phyloP scores from a whole-genome alignment of 1,139 yeast genomes.

The Scheffersomyces parashehatae region DNA sequence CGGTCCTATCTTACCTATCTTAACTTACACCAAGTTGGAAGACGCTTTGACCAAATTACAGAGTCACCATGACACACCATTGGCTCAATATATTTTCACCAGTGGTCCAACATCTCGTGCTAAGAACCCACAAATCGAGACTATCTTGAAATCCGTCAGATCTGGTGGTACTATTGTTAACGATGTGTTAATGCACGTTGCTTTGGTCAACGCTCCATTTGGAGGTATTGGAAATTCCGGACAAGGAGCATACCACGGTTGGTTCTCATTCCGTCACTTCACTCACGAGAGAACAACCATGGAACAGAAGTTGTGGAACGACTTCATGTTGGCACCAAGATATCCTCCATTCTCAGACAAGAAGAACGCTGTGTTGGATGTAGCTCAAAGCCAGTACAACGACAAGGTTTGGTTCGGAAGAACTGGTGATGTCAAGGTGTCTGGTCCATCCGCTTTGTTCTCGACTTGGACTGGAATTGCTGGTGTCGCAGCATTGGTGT shows the following conservation, averaged over 20 bases:
- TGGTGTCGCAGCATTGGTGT: conserved; percentile 29
- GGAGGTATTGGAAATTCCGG: conserved; percentile 94
- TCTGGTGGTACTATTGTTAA: conserved; percentile 77
- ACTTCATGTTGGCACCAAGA: conserved; percentile 55
- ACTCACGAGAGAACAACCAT: conserved; percentile 74
- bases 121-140: conserved; percentile 50
- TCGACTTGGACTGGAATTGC: conserved; percentile 34
- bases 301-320: conserved; percentile 69
- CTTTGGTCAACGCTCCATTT: conserved; percentile 73
- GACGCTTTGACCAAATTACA: conserved; percentile 50
- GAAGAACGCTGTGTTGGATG: conserved; percentile 31
- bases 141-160: conserved; percentile 55
- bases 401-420: conserved; percentile 40
- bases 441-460: conserved; percentile 39
- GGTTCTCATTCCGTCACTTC: conserved; percentile 68
- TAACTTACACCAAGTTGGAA: conserved; percentile 53
- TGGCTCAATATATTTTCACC: conserved; percentile 79
- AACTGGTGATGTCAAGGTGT: conserved; percentile 32
- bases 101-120: conserved; percentile 32
- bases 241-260: conserved; percentile 78
- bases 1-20: conserved; percentile 82
- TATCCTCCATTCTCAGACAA: conserved; percentile 63
- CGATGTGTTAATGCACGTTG: conserved; percentile 75
- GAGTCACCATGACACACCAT: conserved; percentile 74
- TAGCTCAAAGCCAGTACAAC: conserved; percentile 28